Conservation (phyloP, 2,329 filamentous ascomycete species). For the Dactylellina haptotyla region DNA sequence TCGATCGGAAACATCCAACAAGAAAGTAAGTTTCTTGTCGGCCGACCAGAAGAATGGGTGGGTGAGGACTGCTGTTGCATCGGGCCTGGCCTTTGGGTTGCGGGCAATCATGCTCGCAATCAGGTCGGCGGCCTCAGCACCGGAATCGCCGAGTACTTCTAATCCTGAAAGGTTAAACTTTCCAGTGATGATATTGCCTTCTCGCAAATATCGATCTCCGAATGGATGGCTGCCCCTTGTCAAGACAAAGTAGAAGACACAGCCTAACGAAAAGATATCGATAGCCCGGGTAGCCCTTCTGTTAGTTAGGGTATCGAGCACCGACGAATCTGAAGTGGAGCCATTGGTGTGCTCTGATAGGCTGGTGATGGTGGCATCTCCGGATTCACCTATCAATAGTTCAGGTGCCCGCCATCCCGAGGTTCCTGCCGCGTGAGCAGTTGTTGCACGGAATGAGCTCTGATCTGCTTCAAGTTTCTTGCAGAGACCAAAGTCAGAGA, state of each 20-base stretch:
- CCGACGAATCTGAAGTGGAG: conserved; percentile 69
- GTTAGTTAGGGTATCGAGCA: conserved; percentile 69
- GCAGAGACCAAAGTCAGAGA: conserved; percentile 96
- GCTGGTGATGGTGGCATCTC: conserved; percentile 61
- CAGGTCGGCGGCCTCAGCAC: conserved; percentile 86
- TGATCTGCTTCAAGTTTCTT: conserved; percentile 96
- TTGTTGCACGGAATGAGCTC: conserved; percentile 93
- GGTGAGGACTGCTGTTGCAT: conserved; percentile 80
- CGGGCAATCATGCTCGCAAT: conserved; percentile 81
- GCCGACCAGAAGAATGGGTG: conserved; percentile 97
- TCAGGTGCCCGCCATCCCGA: conserved; percentile 97
- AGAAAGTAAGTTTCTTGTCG: conserved; percentile 86
- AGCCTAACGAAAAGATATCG: conserved; percentile 94
- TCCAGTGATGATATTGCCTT: conserved; percentile 96
- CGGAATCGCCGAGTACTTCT: conserved; percentile 80
- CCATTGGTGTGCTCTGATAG: conserved; percentile 60
- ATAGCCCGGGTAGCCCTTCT: conserved; percentile 93
- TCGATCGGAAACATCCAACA: conserved; percentile 96
- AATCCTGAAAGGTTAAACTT: conserved; percentile 77
- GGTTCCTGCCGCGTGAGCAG: conserved; percentile 90
- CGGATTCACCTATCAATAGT: conserved; percentile 82
- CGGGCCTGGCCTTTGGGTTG: conserved; percentile 73
- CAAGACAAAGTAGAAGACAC: conserved; percentile 99
- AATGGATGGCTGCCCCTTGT: conserved; percentile 93
- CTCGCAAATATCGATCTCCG: conserved; percentile 91